Conservation (phyloP, 2,329 filamentous ascomycete genomes). For the Epichloe elymi region DNA sequence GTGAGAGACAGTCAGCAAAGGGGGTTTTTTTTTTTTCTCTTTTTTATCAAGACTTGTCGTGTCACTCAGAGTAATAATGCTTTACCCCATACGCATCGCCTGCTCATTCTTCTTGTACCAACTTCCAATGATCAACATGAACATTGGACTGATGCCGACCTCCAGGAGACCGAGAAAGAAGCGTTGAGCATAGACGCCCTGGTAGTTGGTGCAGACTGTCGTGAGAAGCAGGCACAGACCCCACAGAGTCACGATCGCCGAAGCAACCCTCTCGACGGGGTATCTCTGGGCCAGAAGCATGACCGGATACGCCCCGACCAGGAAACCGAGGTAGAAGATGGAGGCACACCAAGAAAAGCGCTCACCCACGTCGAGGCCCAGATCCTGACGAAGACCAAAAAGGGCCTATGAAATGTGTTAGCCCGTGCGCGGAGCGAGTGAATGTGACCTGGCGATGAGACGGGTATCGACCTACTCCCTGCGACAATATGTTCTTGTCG, state of each 20-base stretch:
- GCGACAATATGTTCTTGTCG: conserved; percentile 8
- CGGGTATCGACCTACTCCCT: conserved; percentile 3
- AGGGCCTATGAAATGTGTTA: background rate
- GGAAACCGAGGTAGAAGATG: conserved; percentile 36
- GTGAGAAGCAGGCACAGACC: conserved; percentile 26
- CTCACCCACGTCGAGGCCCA: conserved; percentile 3
- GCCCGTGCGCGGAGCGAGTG: background rate
- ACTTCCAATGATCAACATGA: conserved; percentile 10
- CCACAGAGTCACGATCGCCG: conserved; percentile 13
- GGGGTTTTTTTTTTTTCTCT: background rate
- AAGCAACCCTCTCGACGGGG: conserved; percentile 16
- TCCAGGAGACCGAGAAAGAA: conserved; percentile 31
- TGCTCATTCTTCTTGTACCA: conserved; percentile 15
- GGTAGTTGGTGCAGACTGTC: conserved; percentile 21
- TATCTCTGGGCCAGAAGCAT: conserved; percentile 18
- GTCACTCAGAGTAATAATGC: background rate
- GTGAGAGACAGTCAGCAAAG: background rate
- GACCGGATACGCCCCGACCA: conserved; percentile 25
- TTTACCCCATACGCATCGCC: conserved; percentile 22
- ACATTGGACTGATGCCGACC: conserved; percentile 16
- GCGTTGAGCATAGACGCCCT: conserved; percentile 24
- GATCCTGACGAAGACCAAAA: conserved; percentile 4
- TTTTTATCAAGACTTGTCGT: too few species aligned
- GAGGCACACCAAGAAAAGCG: conserved; percentile 6
- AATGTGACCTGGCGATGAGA: background rate